Evolutionary conservation across 2,329 filamentous ascomycete species (phyloP), one percentile per base, ranked within the genome.

Genomic region (Bipolaris oryzae): DNA sequence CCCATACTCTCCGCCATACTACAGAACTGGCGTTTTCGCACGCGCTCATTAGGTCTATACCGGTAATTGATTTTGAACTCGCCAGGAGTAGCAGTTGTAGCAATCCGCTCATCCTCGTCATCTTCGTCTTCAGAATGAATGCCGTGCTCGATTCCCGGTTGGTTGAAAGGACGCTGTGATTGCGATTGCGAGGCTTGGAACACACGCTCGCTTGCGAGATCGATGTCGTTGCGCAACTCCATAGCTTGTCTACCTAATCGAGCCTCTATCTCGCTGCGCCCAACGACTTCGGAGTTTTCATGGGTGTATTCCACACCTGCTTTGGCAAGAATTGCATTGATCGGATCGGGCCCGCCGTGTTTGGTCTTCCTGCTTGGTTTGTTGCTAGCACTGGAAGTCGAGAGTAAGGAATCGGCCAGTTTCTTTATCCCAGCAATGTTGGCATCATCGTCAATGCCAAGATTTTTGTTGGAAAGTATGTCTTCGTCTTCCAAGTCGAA

Each of bases 221-320:
- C 81, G 2, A 80, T 43, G 52, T 83, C 79, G 55, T 82, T 82
- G 3, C 81, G 82, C 0, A 80, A 80, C 69, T 88, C 82, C 69
- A 89, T 87, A 4, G 94, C 95, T 39, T 86, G 87, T 18, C 88
- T 87, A 43, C 90, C 93, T 5, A 99, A 84, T 55, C 89, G 86
- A 61, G 90, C 89, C 77, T 99, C 95, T n/a, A 97, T 85, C 65
- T 89, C 91, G n/a, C 90, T 95, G 0, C 91, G 89, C 10, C 95
- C 95, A 54, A 99, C 86, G 13, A 99, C 93, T 76, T 99, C 93
- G 1, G 91, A 92, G 73, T 99, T 99, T 67, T 98, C 90, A 71
- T 99, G 95, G 0, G 92, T 96, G 74, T 99, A 99, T 70, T 95
- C 88, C 0, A 99, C 93, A 1, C 95, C 95, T 0, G 91, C 92